Conservation (phyloP, 805 yeast genomes). For the Lipomyces kockii region DNA sequence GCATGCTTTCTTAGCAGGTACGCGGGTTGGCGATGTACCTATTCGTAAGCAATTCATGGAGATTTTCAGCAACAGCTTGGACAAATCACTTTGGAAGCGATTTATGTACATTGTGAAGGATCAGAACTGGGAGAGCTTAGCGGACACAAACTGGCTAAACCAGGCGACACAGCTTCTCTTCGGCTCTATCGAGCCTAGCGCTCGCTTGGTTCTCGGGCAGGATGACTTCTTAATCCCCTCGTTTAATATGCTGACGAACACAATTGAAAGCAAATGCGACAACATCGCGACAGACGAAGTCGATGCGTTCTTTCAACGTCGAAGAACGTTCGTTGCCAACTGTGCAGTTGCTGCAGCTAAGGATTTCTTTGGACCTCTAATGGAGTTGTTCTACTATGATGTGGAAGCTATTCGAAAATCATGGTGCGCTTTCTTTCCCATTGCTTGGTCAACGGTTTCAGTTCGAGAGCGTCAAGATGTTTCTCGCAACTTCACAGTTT, state of each 20-base stretch:
- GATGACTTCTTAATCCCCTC: constrained; percentile 52
- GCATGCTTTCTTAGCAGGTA: constrained; percentile 94
- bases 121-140: constrained; percentile 95
- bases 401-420: constrained; percentile 77
- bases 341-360: constrained; percentile 51
- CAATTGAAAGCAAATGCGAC: constrained; percentile 30
- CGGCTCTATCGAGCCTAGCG: constrained; percentile 68
- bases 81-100: constrained; percentile 75
- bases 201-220: constrained; percentile 52
- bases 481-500: constrained; percentile 74
- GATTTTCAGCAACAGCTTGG: constrained; percentile 77
- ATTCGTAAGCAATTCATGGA: constrained; percentile 79
- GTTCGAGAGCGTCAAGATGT: constrained; percentile 82
- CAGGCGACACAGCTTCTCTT: constrained; percentile 88
- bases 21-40: constrained; percentile 74
- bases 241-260: constrained; percentile 30
- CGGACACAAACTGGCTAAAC: constrained; percentile 92
- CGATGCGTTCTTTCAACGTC: constrained; percentile 34
- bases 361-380: constrained; percentile 69
- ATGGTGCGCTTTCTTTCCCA: constrained; percentile 85
- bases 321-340: constrained; percentile 39
- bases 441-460: constrained; percentile 73
- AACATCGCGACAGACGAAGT: constrained; percentile 38
- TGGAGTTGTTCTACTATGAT: constrained; percentile 81
- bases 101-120: constrained; percentile 86